phyloP scores from a whole-genome alignment of 331 rosid species.

The Arachis monticola region DNA sequence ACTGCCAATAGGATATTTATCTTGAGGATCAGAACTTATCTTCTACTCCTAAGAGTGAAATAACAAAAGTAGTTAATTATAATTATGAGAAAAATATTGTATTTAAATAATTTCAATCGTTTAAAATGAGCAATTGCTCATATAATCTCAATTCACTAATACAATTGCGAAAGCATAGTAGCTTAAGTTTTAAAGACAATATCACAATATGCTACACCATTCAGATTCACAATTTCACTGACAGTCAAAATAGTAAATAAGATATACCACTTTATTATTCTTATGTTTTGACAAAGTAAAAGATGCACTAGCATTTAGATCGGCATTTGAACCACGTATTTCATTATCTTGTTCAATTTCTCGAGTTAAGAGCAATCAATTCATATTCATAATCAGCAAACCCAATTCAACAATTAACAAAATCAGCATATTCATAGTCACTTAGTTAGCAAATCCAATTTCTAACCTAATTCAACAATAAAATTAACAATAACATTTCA shows the following conservation, averaged over 20 bases:
- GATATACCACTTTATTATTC: too few species aligned
- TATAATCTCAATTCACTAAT: background rate
- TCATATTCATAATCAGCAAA: slow-evolving; percentile 51
- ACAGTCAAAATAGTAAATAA: too few species aligned
- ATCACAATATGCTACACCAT: too few species aligned
- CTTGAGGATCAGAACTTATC: slow-evolving; percentile 58
- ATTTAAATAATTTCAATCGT: slow-evolving; percentile 12
- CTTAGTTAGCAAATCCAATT: too few species aligned
- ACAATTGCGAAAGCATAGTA: background rate
- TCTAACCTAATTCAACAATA: too few species aligned
- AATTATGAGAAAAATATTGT: background rate
- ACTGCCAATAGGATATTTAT: slow-evolving; percentile 47
- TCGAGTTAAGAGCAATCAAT: slow-evolving; percentile 85
- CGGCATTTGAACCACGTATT: slow-evolving; percentile 49
- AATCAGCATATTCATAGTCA: too few species aligned
- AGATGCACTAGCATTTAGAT: slow-evolving; percentile 48
- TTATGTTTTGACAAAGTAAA: slow-evolving; percentile 44
- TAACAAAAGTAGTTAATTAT: background rate
- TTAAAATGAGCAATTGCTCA: background rate
- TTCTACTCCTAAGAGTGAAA: slow-evolving; percentile 54
- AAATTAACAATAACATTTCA: too few species aligned
- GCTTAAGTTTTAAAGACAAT: too few species aligned
- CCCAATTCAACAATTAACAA: background rate
- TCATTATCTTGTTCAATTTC: slow-evolving; percentile 87
- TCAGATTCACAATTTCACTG: too few species aligned